Percentiles rank a stretch among this genome's conserved stretches.
phyloP scores from a whole-genome alignment of 2,329 filamentous ascomycete species.

The Xylaria sp. region DNA sequence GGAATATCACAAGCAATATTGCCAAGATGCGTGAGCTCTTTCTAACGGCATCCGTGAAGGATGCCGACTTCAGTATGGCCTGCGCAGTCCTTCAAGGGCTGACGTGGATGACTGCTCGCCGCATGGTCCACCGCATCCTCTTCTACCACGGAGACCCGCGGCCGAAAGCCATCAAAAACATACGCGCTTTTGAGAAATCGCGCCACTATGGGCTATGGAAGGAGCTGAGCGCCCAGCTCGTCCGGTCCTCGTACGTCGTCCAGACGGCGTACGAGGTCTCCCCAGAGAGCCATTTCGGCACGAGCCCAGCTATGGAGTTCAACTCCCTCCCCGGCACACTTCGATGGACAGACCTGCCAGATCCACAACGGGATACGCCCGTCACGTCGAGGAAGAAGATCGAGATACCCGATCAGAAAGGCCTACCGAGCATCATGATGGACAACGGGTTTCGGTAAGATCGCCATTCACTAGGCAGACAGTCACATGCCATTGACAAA shows the following conservation, averaged over 20 bases:
- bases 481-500: neutral
- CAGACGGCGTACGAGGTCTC: constrained; percentile 58
- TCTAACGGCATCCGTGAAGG: constrained; percentile 55
- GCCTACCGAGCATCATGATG: constrained; percentile 50
- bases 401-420: constrained; percentile 57
- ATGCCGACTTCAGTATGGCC: constrained; percentile 51
- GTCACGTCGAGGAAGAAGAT: constrained; percentile 58
- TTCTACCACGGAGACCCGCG: constrained; percentile 54
- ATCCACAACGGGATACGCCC: constrained; percentile 53
- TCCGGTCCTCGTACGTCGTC: constrained; percentile 59
- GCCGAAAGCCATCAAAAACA: constrained; percentile 50
- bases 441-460: constrained; percentile 58
- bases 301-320: constrained; percentile 41
- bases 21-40: constrained; percentile 62
- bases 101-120: constrained; percentile 58
- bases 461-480: neutral
- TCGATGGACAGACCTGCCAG: constrained; percentile 63
- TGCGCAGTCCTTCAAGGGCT: constrained; percentile 59
- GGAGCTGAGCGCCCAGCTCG: constrained; percentile 57
- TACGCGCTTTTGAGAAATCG: constrained; percentile 23
- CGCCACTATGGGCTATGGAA: constrained; percentile 46
- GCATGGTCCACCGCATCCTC: constrained; percentile 53
- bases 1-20: neutral
- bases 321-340: constrained; percentile 51
- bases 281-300: constrained; percentile 51